phyloP scores from a whole-genome alignment of 768 basidiomycete genomes.

The Favolaschia claudopus region DNA sequence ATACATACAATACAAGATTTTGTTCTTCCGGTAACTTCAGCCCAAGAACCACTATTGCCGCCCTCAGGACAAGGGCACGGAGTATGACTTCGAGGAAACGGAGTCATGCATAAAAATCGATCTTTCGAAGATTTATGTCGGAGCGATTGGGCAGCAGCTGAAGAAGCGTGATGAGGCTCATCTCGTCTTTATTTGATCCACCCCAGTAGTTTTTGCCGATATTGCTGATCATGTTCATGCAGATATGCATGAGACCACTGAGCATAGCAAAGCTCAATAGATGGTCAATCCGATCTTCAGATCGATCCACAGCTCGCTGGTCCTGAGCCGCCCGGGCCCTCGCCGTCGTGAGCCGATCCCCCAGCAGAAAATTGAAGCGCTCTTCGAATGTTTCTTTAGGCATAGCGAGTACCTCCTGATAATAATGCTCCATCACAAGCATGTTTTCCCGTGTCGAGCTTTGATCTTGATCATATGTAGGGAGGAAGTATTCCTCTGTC shows the following conservation, averaged over 20 bases:
- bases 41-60: too few relatives aligned
- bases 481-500: constrained; percentile 28
- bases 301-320: constrained; percentile 28
- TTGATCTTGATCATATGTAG: constrained; percentile 29
- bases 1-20: too few relatives aligned
- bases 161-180: constrained; percentile 15
- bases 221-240: constrained; percentile 22
- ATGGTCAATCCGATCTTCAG: constrained; percentile 25
- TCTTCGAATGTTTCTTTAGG: constrained; percentile 22
- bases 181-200: neutral
- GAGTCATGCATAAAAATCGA: constrained; percentile 29
- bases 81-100: constrained; percentile 24
- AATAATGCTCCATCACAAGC: constrained; percentile 27
- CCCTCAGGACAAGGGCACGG: constrained; percentile 10
- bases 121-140: constrained; percentile 17
- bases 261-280: constrained; percentile 26
- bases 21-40: too few relatives aligned
- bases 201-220: constrained; percentile 19
- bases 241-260: constrained; percentile 29
- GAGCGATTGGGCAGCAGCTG: constrained; percentile 10
- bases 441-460: constrained; percentile 28
- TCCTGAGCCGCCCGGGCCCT: constrained; percentile 30
- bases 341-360: constrained; percentile 27
- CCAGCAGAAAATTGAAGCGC: constrained; percentile 21
- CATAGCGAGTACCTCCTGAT: constrained; percentile 19